phyloP scores from a whole-genome alignment of 805 yeast genomes.

The Metschnikowia borealis region DNA sequence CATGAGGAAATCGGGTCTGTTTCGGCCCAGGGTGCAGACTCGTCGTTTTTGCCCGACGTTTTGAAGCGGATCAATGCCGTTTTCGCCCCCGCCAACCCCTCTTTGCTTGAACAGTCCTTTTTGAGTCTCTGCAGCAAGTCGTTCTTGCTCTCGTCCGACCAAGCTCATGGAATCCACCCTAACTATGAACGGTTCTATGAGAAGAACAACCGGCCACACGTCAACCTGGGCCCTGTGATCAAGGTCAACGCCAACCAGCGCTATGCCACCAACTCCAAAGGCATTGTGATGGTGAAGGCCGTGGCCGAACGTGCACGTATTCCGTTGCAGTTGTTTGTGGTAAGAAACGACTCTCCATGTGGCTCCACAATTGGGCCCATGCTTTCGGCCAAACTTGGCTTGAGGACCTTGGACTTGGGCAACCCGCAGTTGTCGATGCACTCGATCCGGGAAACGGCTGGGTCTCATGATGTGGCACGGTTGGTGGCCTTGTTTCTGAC shows the following conservation, averaged over 20 bases:
- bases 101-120: slow-evolving; percentile 30
- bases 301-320: slow-evolving; percentile 63
- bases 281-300: slow-evolving; percentile 71
- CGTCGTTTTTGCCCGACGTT: slow-evolving; percentile 80
- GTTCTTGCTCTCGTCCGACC: slow-evolving; percentile 86
- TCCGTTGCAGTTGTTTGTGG: slow-evolving; percentile 93
- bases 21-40: slow-evolving; percentile 95
- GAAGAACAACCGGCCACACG: slow-evolving; percentile 66
- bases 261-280: slow-evolving; percentile 90
- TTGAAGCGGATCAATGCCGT: slow-evolving; percentile 57
- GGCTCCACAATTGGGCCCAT: slow-evolving; percentile 97
- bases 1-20: slow-evolving; percentile 95
- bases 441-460: slow-evolving; percentile 88
- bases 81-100: slow-evolving; percentile 27
- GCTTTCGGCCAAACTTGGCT: slow-evolving; percentile 79
- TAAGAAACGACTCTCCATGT: slow-evolving; percentile 87
- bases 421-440: slow-evolving; percentile 94
- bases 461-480: slow-evolving; percentile 64
- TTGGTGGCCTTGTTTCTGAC: slow-evolving; percentile 59
- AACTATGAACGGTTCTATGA: slow-evolving; percentile 80
- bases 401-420: slow-evolving; percentile 84
- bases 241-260: slow-evolving; percentile 94
- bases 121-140: slow-evolving; percentile 37
- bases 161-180: slow-evolving; percentile 97
- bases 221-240: slow-evolving; percentile 89